These are phyloP conservation scores for Cladosporium sp. DNA, from an alignment of 2,329 filamentous ascomycete genomes.

Conservation along the genomic window DNA sequence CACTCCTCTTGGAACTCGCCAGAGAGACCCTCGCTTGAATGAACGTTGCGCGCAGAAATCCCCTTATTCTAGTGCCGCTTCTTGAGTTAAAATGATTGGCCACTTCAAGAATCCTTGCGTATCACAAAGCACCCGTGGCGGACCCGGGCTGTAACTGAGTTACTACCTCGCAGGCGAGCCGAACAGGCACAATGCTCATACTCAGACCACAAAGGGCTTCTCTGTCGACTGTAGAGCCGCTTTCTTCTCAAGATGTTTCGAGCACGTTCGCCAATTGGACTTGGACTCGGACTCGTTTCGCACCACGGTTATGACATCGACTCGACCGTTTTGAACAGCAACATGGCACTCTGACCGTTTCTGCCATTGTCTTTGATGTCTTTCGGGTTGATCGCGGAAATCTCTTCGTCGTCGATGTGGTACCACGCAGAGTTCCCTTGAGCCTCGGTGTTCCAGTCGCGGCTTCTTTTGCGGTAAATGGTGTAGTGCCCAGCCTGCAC, in stretches of 20 bases:
- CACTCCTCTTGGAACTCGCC: not conserved
- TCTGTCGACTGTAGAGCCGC: not conserved
- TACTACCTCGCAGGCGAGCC: not conserved
- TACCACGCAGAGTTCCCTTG: not conserved
- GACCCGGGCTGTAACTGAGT: not conserved
- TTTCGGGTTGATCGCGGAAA: not conserved
- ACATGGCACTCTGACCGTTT: not conserved
- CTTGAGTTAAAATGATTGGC: not conserved
- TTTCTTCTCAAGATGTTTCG: not conserved
- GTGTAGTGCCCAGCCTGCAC: conserved; percentile 22
- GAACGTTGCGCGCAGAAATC: not conserved
- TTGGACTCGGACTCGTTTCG: not conserved
- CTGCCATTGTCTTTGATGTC: not conserved
- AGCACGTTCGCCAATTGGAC: not conserved
- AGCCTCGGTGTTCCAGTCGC: not conserved
- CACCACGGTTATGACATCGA: not conserved
- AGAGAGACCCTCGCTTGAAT: not conserved
- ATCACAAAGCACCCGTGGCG: not conserved
- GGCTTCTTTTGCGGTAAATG: conserved; percentile 16
- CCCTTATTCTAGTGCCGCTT: not conserved
- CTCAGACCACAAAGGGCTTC: not conserved
- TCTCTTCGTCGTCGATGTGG: conserved; percentile 10
- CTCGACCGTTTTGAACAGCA: conserved; percentile 10
- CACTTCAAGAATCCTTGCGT: not conserved
- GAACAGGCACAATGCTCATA: not conserved